Evolutionary conservation across 2,329 filamentous ascomycete genomes (phyloP).

Genomic region (Samsoniella hepiali): DNA sequence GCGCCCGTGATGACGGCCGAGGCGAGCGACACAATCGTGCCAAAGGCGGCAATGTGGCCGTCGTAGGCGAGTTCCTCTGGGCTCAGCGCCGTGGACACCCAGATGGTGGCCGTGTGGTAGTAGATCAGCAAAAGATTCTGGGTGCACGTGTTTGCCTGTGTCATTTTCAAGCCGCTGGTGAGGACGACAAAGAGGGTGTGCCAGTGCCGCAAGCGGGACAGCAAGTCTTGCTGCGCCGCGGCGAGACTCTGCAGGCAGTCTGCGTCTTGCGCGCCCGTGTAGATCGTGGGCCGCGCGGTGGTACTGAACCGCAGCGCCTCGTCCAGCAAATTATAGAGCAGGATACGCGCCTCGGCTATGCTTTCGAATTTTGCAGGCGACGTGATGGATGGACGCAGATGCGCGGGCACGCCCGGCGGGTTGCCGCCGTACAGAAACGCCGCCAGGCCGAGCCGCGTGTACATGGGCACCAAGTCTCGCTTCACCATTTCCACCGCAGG

Average conservation of each 20-base stretch:
- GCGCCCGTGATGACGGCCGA: conserved; percentile 27
- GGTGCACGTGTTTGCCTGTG: conserved; percentile 15
- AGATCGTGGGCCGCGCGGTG: conserved; percentile 27
- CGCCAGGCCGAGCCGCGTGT: conserved; percentile 40
- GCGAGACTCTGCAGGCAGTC: conserved; percentile 29
- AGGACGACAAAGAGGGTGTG: conserved; percentile 31
- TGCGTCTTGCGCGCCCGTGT: conserved; percentile 25
- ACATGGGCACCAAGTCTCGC: conserved; percentile 42
- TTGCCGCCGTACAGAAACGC: conserved; percentile 40
- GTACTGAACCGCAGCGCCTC: conserved; percentile 37
- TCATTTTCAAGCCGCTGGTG: conserved; percentile 14
- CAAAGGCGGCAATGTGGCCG: conserved; percentile 33
- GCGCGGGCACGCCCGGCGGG: conserved; percentile 35
- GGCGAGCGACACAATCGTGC: conserved; percentile 36
- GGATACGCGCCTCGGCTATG: conserved; percentile 30
- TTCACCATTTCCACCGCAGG: conserved; percentile 38
- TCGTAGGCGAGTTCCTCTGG: conserved; percentile 35
- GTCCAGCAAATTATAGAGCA: conserved; percentile 39
- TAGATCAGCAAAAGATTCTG: conserved; percentile 37
- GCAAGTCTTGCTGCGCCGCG: conserved; percentile 32
- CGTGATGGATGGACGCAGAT: conserved; percentile 31
- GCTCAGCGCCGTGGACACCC: conserved; percentile 31
- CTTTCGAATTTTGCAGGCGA: conserved; percentile 35
- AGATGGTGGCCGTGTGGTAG: conserved; percentile 34
- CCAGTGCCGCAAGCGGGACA: conserved; percentile 31